Percentiles rank a stretch among this genome's conserved stretches.
phyloP scores from a whole-genome alignment of 345 rosid genomes.

The Lepidium sativum region DNA sequence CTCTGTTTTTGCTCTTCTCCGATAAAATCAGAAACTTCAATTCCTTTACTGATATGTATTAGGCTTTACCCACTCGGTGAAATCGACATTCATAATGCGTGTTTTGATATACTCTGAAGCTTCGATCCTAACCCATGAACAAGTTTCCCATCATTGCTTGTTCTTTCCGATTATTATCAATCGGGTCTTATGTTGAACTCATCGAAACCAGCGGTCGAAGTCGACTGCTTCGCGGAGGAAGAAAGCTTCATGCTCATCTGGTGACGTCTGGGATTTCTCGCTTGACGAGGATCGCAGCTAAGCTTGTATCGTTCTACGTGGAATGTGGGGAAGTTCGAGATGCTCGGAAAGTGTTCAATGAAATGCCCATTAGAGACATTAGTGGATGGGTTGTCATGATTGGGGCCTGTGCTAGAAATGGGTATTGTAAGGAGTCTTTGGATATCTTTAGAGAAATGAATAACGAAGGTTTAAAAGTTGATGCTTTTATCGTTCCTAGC shows the following conservation, averaged over 20 bases:
- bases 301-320: no score
- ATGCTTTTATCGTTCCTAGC: conserved; percentile 59
- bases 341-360: no score
- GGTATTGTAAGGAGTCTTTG: conserved; percentile 40
- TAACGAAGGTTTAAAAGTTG: conserved; percentile 32
- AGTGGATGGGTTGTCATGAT: conserved; percentile 45
- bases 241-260: no score
- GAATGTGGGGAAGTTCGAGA: no score
- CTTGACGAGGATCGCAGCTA: no score
- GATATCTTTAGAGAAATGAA: conserved; percentile 43
- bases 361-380: no score
- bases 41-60: background rate
- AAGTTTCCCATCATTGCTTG: conserved; percentile 14
- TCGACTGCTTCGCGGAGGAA: no score
- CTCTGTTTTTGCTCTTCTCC: background rate
- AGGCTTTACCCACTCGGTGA: background rate
- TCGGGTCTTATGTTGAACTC: conserved; percentile 30
- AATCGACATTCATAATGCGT: background rate
- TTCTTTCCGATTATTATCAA: conserved; percentile 30
- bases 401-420: conserved; percentile 51
- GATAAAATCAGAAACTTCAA: background rate
- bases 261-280: no score
- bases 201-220: no score
- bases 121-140: conserved; percentile 3
- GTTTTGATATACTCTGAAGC: background rate